Conservation (phyloP, 2,329 filamentous ascomycete species). For the Colletotrichum agaves region DNA sequence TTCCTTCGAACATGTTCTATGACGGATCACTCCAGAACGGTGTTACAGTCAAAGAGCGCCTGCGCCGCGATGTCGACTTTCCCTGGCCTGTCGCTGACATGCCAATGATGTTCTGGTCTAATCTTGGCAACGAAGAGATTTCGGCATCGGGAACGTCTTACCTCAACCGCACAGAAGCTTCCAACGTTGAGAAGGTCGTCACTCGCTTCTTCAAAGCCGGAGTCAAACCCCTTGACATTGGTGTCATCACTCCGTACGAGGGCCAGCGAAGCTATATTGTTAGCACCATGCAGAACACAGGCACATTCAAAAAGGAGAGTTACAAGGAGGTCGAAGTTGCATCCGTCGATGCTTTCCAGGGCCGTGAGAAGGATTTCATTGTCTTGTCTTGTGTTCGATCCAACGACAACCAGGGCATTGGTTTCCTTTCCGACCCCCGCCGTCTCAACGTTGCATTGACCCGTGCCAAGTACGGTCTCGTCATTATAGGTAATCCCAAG, state of each 20-base stretch:
- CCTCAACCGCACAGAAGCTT: constrained; percentile 95
- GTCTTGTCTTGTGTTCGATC: constrained; percentile 97
- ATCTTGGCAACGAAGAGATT: constrained; percentile 96
- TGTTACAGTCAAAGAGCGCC: constrained; percentile 87
- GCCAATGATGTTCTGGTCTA: constrained; percentile 99
- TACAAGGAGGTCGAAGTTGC: constrained; percentile 99
- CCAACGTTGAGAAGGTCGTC: constrained; percentile 98
- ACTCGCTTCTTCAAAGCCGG: constrained; percentile 99
- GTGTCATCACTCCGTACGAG: constrained; percentile 98
- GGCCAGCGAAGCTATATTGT: constrained; percentile 98
- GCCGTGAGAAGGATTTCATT: constrained; percentile 98
- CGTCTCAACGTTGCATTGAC: constrained; percentile 97
- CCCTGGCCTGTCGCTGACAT: constrained; percentile 95
- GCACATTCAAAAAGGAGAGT: constrained; percentile 96
- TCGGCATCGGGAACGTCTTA: constrained; percentile 98
- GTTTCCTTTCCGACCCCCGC: constrained; percentile 96
- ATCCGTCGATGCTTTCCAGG: constrained; percentile 98
- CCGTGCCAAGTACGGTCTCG: constrained; percentile 94
- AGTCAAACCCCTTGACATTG: constrained; percentile 92
- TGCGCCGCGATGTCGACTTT: constrained; percentile 95
- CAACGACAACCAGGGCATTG: constrained; percentile 98
- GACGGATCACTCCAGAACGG: constrained; percentile 97
- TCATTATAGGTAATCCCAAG: constrained; percentile 97
- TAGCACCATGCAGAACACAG: constrained; percentile 98
- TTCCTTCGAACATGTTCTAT: constrained; percentile 99